Percentiles rank a stretch among this genome's conserved stretches.
These are phyloP conservation scores for Thelonectria olida DNA, from an alignment of 2,329 filamentous ascomycete genomes.

Conservation along the genomic window DNA sequence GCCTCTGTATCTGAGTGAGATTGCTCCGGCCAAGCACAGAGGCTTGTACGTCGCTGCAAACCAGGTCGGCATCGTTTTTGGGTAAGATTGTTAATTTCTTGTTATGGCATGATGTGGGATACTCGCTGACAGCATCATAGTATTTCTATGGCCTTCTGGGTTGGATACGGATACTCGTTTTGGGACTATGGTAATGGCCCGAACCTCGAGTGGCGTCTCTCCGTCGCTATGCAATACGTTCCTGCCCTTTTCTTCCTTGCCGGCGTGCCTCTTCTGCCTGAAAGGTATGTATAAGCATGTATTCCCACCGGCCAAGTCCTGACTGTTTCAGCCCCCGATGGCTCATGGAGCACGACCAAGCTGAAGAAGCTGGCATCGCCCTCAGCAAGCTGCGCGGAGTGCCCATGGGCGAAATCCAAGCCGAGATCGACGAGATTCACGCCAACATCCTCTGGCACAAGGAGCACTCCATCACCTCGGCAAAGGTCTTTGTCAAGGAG, in stretches of 20 bases:
- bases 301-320: background rate
- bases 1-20: constrained; percentile 67
- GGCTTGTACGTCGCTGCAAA: constrained; percentile 68
- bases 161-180: constrained; percentile 64
- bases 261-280: constrained; percentile 62
- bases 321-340: constrained; percentile 59
- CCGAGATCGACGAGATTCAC: constrained; percentile 50
- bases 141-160: constrained; percentile 49
- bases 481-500: constrained; percentile 58
- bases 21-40: constrained; percentile 61
- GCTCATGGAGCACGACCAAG: constrained; percentile 61
- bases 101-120: no score
- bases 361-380: constrained; percentile 52
- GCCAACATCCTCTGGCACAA: constrained; percentile 52
- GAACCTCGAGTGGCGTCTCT: constrained; percentile 62
- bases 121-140: constrained; percentile 11
- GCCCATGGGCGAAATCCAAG: constrained; percentile 47
- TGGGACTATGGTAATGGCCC: constrained; percentile 57
- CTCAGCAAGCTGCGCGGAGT: constrained; percentile 61
- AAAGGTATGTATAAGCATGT: constrained; percentile 54
- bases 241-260: constrained; percentile 59
- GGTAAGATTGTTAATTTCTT: constrained; percentile 48
- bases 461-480: constrained; percentile 23
- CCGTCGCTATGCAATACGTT: constrained; percentile 60
- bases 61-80: constrained; percentile 65